Conservation (phyloP, 2,329 filamentous ascomycete species). For the Penicillium paneum region DNA sequence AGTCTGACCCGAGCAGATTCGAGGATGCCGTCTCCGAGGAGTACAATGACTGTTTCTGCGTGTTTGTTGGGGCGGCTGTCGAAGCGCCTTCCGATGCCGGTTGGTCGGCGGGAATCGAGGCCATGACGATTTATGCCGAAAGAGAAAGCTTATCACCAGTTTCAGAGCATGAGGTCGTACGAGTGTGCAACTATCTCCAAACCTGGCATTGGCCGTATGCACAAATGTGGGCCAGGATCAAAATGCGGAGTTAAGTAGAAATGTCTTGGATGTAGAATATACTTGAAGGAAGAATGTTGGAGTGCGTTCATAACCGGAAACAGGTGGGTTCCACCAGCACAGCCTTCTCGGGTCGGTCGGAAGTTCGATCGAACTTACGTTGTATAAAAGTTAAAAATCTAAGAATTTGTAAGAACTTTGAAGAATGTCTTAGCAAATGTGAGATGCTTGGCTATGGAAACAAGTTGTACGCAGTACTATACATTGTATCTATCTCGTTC, state of each 20-base stretch:
- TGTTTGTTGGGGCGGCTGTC: not conserved
- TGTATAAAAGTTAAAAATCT: not conserved
- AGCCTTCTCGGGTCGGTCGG: slow-evolving; percentile 25
- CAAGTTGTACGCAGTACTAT: no score
- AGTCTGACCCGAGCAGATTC: slow-evolving; percentile 17
- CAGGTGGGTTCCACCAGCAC: slow-evolving; percentile 19
- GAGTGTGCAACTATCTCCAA: not conserved
- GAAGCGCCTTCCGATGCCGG: not conserved
- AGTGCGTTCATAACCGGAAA: slow-evolving; percentile 1
- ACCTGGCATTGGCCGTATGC: slow-evolving; percentile 1
- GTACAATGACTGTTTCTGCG: slow-evolving; percentile 13
- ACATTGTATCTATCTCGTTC: no score
- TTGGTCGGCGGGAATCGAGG: not conserved
- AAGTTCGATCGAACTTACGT: not conserved
- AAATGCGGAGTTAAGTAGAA: not conserved
- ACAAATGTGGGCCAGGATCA: not conserved
- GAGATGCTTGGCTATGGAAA: not conserved
- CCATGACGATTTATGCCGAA: not conserved
- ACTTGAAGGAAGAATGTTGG: not conserved
- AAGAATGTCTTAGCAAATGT: not conserved
- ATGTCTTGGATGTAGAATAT: not conserved
- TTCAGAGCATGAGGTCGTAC: slow-evolving; percentile 12
- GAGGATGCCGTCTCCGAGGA: slow-evolving; percentile 20
- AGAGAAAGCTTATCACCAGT: not conserved
- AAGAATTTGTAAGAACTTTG: not conserved